Evolutionary conservation across 2,329 filamentous ascomycete species (phyloP), one percentile per base, ranked within the genome.

Genomic region (Ophiostoma triangulosporum): DNA sequence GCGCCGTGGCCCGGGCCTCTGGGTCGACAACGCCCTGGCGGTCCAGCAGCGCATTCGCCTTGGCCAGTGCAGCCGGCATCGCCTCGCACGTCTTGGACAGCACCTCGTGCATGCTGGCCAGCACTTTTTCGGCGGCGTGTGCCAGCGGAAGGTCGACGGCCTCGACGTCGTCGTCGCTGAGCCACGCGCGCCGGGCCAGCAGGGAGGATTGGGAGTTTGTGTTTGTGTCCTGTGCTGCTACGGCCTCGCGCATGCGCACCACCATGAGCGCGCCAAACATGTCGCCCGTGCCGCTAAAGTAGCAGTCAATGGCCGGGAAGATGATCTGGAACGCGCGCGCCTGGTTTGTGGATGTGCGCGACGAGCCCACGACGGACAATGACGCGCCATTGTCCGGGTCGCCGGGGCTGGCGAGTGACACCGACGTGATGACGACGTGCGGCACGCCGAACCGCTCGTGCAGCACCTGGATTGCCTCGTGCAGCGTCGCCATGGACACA

Each of bases 211-310:
- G 3, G 36, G 6, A 11, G 15, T 17, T n/a, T 17, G 35, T 17
- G 6, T 17, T 17, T 7, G 38, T 11, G 2, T 45, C 43, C 64
- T 1, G 61, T 65, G 17, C 63, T 51, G 72, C 68, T 1, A 88
- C 84, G 26, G 88, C 89, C 71, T 97, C 88, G 55, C 91, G 83
- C 63, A 98, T 81, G 29, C 91, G 82, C 38, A 87, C 87, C 1
- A 95, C 81, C 64, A 88, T 89, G 46, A 98, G 75, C 7, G 91
- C 91, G 29, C 89, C 91, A 64, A 98, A 97, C 91, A 98, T 96
- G 71, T 98, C 93, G 48, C 93, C 93, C 0, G 94, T 97, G 38
- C 93, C 93, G 62, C 86, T 89, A 69, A 97, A 98, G 74, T 93
- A 95, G 69, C 89, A 87, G 64, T 95, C 86, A 56, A 96, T 83